phyloP scores from a whole-genome alignment of 2,329 filamentous ascomycete genomes.

The Tolypocladium sp. region DNA sequence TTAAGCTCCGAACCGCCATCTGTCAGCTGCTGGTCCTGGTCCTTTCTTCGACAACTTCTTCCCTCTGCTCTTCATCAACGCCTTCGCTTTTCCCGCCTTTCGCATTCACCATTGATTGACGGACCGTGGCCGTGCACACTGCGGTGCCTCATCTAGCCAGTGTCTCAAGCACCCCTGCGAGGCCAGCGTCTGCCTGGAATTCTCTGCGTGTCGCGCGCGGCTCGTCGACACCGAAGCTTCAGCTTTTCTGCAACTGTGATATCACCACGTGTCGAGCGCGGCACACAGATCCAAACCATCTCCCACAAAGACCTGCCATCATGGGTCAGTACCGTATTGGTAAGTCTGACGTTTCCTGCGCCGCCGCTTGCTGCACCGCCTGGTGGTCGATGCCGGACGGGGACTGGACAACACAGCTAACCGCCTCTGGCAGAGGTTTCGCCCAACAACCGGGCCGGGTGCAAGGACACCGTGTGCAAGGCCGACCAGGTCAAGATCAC shows the following conservation, averaged over 20 bases:
- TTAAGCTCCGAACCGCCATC: no score
- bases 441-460: slow-evolving; percentile 63
- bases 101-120: not conserved
- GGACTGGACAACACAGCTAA: not conserved
- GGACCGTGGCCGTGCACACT: not conserved
- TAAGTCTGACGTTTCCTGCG: slow-evolving; percentile 18
- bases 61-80: not conserved
- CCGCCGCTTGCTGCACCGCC: no score
- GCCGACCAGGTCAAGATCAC: slow-evolving; percentile 57
- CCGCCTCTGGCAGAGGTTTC: slow-evolving; percentile 51
- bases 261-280: not conserved
- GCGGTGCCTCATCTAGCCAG: not conserved
- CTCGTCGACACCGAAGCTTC: not conserved
- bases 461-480: slow-evolving; percentile 67
- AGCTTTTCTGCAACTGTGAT: not conserved
- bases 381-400: no score
- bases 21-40: not conserved
- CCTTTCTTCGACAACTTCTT: not conserved
- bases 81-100: no score
- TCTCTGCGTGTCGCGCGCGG: not conserved
- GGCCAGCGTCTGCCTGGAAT: not conserved
- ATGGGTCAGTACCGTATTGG: slow-evolving; percentile 40
- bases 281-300: not conserved
- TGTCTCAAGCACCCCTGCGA: not conserved
- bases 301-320: slow-evolving; percentile 6